Evolutionary conservation across 768 basidiomycete genomes (phyloP), one percentile per base, ranked within the genome.

Genomic region (Phlebiopsis flavidoalba): DNA sequence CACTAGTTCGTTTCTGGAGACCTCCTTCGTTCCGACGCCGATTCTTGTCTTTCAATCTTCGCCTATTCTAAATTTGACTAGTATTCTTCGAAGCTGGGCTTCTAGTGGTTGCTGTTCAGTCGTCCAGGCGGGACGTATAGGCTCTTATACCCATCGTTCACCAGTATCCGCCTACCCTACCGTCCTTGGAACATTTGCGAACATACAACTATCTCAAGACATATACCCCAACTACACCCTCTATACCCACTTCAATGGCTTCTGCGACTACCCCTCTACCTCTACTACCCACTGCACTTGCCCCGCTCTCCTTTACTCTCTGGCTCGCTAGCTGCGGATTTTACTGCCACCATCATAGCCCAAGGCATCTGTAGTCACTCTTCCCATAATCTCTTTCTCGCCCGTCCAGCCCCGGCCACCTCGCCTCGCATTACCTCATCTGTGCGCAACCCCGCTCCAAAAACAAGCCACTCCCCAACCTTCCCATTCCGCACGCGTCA

Each of bases 251-350:
- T 3, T 10, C 19, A 35, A 61, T 63, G 62, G 62, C 61, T 22
- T 62, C 48, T 50, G 8, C 51, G 21, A n/a, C 58, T 15, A 47
- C 14, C 21, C 58, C 61, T 26, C 50, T 60, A 53, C 62, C 69
- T 48, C 57, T 59, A 36, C 68, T 73, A n/a, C n/a, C 62, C 67
- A 40, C 54, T 73, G 47, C 53, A 66, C 56, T 64, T 74, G 40
- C 68, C 73, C 17, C 60, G 64, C 51, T 74, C 73, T 5, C 73
- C 72, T 19, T 65, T 76, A 50, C 62, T 74, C 7, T 62, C 69
- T 49, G 63, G 62, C 12, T 35, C 58, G 11, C 57, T 63, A 17
- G 57, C 67, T 26, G 59, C 62, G 36, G 63, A 66, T n/a, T 53
- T 68, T 43, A 61, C 65, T 53, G 46, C 66, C 1, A 60, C 62